A percentile compares a stretch with the other conserved stretches of the same genome.
These are phyloP conservation scores for Fraxinus sp. DNA, from an alignment of 305 asterid species.

Conservation along the genomic window DNA sequence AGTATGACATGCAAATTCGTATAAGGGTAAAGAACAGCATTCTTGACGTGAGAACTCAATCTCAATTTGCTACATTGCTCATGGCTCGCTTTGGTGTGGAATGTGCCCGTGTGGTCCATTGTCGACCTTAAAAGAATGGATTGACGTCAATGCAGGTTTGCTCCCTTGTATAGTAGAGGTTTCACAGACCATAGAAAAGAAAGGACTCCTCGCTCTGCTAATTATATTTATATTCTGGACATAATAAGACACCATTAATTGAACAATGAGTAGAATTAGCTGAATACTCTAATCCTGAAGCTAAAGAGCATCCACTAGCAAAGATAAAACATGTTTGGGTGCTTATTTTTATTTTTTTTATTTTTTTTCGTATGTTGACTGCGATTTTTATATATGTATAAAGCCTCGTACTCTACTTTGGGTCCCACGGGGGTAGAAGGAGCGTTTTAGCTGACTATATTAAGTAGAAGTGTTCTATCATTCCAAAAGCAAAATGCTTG, in stretches of 20 bases:
- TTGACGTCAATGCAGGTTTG: too few relatives aligned
- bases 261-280: too few relatives aligned
- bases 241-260: too few relatives aligned
- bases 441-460: neutral
- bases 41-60: neutral
- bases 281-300: too few relatives aligned
- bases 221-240: too few relatives aligned
- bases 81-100: neutral
- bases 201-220: too few relatives aligned
- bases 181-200: too few relatives aligned
- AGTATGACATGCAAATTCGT: neutral
- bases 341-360: neutral
- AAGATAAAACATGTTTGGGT: neutral
- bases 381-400: too few relatives aligned
- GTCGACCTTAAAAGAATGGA: too few relatives aligned
- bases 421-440: neutral
- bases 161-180: too few relatives aligned
- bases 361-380: too few relatives aligned
- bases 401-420: neutral
- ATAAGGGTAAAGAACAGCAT: neutral
- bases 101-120: neutral
- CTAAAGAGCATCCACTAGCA: neutral
- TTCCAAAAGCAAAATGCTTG: neutral
- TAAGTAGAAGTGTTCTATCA: neutral
- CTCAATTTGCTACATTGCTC: neutral